Base-by-base conservation (phyloP, 1,139 yeast genomes). In the Pichia terricola region DNA sequence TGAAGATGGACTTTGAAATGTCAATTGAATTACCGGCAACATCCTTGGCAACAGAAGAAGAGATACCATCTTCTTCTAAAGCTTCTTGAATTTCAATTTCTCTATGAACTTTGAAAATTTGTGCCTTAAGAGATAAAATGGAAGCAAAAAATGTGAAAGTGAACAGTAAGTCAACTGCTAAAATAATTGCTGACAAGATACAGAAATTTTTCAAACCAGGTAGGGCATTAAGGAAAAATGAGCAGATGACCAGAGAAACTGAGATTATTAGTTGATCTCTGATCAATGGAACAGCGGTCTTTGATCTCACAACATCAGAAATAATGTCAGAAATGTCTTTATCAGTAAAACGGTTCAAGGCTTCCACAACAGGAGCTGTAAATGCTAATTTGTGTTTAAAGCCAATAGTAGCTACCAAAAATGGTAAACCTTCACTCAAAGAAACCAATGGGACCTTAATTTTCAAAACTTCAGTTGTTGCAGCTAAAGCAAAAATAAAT, bases 31-130 rank as follows among this genome's bases (percentile, higher is more conserved):
- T 62, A 36, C 70, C 74, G 28, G 89, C 80, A 36, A 85, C 81
- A 45, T 77, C 73, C 51, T 76, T 79, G 39, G 91, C 96, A 39
- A 85, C 85, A 47, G 72, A 67, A 44, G 79, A 79, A 39, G 87
- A 75, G 37, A 91, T 77, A 26, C 98, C 98, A 57, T 94, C 98
- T 62, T 91, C 98, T 66, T 89, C 95, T 53, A 91, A 70, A 26
- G 88, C 91, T 53, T 77, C 80, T 59, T 84, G 81, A 60, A 89
- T 75, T 47, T 80, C 77, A 48, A 88, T 81, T 42, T 91, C 84
- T 54, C 89, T 79, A 64, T 91, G 87, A 48, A 94, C 95, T 52
- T 88, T 73, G 59, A 80, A 80, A 60, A 91, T 87, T 64, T 94
- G 97, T 38, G 94, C 79, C 65, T 91, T 91, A 63, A 91, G 73